Base-by-base conservation (phyloP, 345 rosid genomes). In the Pugionium dolabratum region DNA sequence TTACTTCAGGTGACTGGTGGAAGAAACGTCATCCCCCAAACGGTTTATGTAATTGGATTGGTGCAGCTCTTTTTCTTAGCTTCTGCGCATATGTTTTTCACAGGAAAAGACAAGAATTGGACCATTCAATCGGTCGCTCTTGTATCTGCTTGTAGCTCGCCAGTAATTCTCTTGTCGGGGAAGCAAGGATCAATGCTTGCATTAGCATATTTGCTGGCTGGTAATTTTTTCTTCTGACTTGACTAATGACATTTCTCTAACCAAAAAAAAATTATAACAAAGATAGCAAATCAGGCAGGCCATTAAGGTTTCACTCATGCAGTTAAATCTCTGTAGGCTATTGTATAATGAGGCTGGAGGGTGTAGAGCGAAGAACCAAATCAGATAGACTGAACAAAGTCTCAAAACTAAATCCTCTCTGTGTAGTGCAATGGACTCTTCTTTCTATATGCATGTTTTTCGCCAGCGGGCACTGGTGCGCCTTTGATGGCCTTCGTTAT, bases 381-480 rank as follows among this genome's bases (percentile, higher is more conserved):
- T 31, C 50, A 46, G 63, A 68, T 59, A 80, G 70, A 46, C 60
- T 61, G 68, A 43, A 59, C 39, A 75, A 59, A 59, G 42, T 41
- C 34, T 65, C 64, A 27, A 59, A 49, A 72, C 67, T 80, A 60
- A 74, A 80, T 75, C 86, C 90, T 68, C 83, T 87, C 27, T 76
- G 88, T 34, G 81, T 90, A 61, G 72, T 76, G 26, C 94, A 93
- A 50, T 90, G 98, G 98, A 82, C 75, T 73, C 92, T 90, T 18
- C 83, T 88, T 41, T 87, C 96, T 11, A 75, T 84, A 7, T 86
- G 89, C 78, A 76, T 94, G 64, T 90, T 94, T 79, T 93, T 86
- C 60, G 82, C 88, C 75, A 85, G 95, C 30, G 99, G 97, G 63
- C 99, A 94, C 76, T 94, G 97, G 98, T 93, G 98, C 65, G 92